Evolutionary conservation across 768 basidiomycete species (phyloP).

Genomic region (Collybiopsis confluens): DNA sequence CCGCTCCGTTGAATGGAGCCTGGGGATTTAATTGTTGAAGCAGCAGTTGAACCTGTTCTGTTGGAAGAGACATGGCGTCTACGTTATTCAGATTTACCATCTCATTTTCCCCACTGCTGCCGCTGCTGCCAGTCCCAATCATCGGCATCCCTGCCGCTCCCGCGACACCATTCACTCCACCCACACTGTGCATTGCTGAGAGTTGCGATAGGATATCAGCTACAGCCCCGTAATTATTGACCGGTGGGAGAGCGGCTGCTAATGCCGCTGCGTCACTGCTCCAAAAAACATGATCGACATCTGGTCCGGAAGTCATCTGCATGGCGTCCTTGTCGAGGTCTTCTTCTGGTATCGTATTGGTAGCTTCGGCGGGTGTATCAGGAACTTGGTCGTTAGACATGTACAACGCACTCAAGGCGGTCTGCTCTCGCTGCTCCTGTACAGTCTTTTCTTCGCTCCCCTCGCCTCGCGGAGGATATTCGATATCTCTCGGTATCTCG

Average conservation of each 20-base stretch:
- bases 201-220: slow-evolving; percentile 6
- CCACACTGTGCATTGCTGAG: neutral
- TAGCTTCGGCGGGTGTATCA: slow-evolving; percentile 71
- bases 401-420: slow-evolving; percentile 71
- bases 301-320: slow-evolving; percentile 66
- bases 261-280: slow-evolving; percentile 39
- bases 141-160: slow-evolving; percentile 3
- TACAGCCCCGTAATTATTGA: slow-evolving; percentile 12
- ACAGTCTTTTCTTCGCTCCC: slow-evolving; percentile 62
- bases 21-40: slow-evolving; percentile 32
- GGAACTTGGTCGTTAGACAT: slow-evolving; percentile 69
- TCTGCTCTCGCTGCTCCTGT: slow-evolving; percentile 79
- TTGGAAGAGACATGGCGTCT: slow-evolving; percentile 42
- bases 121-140: neutral
- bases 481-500: slow-evolving; percentile 58
- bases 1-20: slow-evolving; percentile 17
- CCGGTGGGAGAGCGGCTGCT: slow-evolving; percentile 28
- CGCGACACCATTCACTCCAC: neutral
- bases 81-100: slow-evolving; percentile 37
- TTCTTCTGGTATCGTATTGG: slow-evolving; percentile 57
- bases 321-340: slow-evolving; percentile 61
- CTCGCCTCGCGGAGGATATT: slow-evolving; percentile 52
- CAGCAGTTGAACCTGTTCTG: slow-evolving; percentile 63
- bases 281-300: slow-evolving; percentile 68
- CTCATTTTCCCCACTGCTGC: slow-evolving; percentile 13